phyloP scores from a whole-genome alignment of 2,329 filamentous ascomycete species.

The Dactylonectria estremocensis region DNA sequence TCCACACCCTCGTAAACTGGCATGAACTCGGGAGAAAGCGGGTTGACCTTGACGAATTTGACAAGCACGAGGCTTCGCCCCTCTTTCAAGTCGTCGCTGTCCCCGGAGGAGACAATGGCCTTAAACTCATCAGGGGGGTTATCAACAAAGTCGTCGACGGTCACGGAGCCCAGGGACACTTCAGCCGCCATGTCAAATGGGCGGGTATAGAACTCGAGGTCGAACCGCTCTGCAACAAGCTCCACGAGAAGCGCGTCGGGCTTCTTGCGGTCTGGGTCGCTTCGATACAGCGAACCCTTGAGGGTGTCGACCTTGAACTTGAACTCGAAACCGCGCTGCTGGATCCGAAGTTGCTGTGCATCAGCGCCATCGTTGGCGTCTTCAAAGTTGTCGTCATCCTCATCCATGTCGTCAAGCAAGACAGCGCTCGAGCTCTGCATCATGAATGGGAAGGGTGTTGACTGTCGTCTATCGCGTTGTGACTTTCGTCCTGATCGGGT shows the following conservation, averaged over 20 bases:
- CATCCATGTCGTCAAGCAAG: conserved; percentile 83
- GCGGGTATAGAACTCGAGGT: conserved; percentile 88
- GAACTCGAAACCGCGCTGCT: conserved; percentile 95
- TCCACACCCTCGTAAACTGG: conserved; percentile 93
- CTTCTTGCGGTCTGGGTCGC: conserved; percentile 82
- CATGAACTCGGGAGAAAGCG: conserved; percentile 92
- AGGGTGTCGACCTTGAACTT: conserved; percentile 96
- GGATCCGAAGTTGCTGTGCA: conserved; percentile 76
- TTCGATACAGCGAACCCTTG: conserved; percentile 91
- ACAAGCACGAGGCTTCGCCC: conserved; percentile 88
- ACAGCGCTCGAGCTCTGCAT: conserved; percentile 81
- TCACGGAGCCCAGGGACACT: conserved; percentile 87
- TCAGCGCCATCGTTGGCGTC: conserved; percentile 73
- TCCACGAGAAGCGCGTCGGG: conserved; percentile 90
- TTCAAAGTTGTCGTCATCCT: conserved; percentile 77
- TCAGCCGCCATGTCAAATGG: conserved; percentile 95
- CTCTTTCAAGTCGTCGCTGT: conserved; percentile 79
- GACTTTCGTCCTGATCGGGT: conserved; percentile 61
- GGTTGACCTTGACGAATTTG: conserved; percentile 92
- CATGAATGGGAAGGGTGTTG: conserved; percentile 82
- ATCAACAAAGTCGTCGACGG: conserved; percentile 95
- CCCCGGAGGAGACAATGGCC: conserved; percentile 92
- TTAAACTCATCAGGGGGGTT: conserved; percentile 92
- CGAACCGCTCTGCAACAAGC: conserved; percentile 90
- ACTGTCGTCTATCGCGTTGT: conserved; percentile 69